phyloP scores from a whole-genome alignment of 805 yeast species.

The Candida nitratophila region DNA sequence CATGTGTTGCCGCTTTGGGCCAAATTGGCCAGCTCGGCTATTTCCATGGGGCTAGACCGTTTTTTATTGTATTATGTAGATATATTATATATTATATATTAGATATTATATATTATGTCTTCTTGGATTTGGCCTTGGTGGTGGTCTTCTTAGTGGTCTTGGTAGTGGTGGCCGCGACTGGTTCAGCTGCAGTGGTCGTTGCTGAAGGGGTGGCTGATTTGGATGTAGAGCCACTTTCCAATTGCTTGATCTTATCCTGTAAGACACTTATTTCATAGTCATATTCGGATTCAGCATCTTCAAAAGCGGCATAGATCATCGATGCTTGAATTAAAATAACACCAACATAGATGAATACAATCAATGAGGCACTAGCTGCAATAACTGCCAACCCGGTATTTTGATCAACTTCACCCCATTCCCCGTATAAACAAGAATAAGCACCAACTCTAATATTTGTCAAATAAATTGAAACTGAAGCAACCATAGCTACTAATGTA shows the following conservation, averaged over 20 bases:
- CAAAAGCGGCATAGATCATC: slow-evolving; percentile 63
- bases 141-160: slow-evolving; percentile 17
- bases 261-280: slow-evolving; percentile 20
- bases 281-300: slow-evolving; percentile 19
- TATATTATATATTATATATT: too few relatives aligned
- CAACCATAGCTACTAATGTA: slow-evolving; percentile 63
- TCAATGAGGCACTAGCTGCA: slow-evolving; percentile 81
- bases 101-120: background rate
- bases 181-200: slow-evolving; percentile 2
- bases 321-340: slow-evolving; percentile 84
- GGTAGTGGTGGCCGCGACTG: slow-evolving; percentile 6
- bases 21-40: too few relatives aligned
- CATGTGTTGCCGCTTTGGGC: too few relatives aligned
- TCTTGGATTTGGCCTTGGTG: slow-evolving; percentile 9
- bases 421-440: slow-evolving; percentile 56
- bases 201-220: slow-evolving; percentile 2
- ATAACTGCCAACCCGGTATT: slow-evolving; percentile 83
- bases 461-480: slow-evolving; percentile 71
- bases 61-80: too few relatives aligned
- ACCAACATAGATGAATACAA: slow-evolving; percentile 65
- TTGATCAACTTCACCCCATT: slow-evolving; percentile 92
- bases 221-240: background rate
- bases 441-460: slow-evolving; percentile 83
- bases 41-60: too few relatives aligned
- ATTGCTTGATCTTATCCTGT: slow-evolving; percentile 12